Conservation (phyloP, 2,329 filamentous ascomycete species). For the Herpotrichia juniperi region DNA sequence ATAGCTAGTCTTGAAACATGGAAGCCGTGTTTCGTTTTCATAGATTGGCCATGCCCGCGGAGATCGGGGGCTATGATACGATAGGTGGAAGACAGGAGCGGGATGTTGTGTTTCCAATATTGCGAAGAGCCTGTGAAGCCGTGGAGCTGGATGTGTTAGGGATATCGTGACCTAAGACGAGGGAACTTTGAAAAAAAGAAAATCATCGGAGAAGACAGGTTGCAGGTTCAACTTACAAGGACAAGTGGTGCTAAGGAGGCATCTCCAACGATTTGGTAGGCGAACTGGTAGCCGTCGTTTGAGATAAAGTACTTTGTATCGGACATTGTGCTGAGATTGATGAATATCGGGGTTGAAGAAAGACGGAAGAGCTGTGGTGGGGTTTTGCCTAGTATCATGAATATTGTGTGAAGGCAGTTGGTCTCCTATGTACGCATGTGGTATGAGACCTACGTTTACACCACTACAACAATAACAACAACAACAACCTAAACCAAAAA, state of each 20-base stretch:
- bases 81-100: constrained; percentile 10
- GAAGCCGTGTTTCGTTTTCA: constrained; percentile 29
- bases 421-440: neutral
- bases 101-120: constrained; percentile 26
- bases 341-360: neutral
- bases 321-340: neutral
- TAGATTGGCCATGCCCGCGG: constrained; percentile 32
- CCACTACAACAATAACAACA: no score
- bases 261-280: neutral
- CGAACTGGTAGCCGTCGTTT: neutral
- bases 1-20: constrained; percentile 34
- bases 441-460: no score
- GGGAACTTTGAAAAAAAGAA: no score
- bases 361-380: no score
- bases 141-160: constrained; percentile 23
- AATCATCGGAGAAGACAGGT: no score
- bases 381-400: no score
- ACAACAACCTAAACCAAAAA: no score
- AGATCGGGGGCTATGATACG: constrained; percentile 26
- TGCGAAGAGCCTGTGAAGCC: constrained; percentile 31
- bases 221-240: neutral
- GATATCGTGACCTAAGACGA: neutral
- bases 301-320: neutral
- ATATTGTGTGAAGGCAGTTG: neutral
- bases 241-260: neutral